Evolutionary conservation across 768 basidiomycete species (phyloP).

Genomic region (Auricularia sp.): DNA sequence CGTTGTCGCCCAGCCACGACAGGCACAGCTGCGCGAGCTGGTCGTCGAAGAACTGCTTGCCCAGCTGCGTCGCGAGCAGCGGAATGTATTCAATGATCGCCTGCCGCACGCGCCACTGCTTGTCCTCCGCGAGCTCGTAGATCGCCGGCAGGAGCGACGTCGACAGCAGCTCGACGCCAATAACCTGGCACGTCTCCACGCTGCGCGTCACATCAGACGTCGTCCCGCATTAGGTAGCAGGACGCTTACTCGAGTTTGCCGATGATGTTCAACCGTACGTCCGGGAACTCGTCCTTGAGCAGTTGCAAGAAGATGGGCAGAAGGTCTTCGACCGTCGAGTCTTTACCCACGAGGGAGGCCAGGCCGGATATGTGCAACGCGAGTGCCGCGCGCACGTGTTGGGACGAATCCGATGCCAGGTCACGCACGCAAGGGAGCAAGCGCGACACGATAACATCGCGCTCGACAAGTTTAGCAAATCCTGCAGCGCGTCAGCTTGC

Average conservation of each 20-base stretch:
- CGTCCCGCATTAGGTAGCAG: not conserved
- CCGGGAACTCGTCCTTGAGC: constrained; percentile 97
- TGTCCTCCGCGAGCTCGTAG: constrained; percentile 96
- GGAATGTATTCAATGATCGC: constrained; percentile 99
- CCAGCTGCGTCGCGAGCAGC: constrained; percentile 95
- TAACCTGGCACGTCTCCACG: constrained; percentile 45
- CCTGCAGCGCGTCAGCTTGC: constrained; percentile 36
- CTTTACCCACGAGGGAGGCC: constrained; percentile 86
- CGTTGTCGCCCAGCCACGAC: constrained; percentile 98
- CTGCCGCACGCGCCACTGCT: constrained; percentile 98
- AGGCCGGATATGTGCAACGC: constrained; percentile 95
- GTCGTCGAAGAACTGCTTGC: constrained; percentile 95
- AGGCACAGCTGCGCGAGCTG: constrained; percentile 94
- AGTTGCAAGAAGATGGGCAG: constrained; percentile 92
- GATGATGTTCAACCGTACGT: constrained; percentile 95
- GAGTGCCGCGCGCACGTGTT: constrained; percentile 94
- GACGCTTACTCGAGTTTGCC: constrained; percentile 94
- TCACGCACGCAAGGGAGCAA: constrained; percentile 94
- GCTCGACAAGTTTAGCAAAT: constrained; percentile 87
- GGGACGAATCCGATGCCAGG: constrained; percentile 84
- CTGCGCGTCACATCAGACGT: not conserved
- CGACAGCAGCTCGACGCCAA: constrained; percentile 89
- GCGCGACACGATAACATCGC: constrained; percentile 85
- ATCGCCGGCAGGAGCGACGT: constrained; percentile 96
- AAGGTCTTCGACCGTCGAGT: constrained; percentile 92